Conservation (phyloP, 1,284 basidiomycete genomes). For the Bondarzewia mesenterica region DNA sequence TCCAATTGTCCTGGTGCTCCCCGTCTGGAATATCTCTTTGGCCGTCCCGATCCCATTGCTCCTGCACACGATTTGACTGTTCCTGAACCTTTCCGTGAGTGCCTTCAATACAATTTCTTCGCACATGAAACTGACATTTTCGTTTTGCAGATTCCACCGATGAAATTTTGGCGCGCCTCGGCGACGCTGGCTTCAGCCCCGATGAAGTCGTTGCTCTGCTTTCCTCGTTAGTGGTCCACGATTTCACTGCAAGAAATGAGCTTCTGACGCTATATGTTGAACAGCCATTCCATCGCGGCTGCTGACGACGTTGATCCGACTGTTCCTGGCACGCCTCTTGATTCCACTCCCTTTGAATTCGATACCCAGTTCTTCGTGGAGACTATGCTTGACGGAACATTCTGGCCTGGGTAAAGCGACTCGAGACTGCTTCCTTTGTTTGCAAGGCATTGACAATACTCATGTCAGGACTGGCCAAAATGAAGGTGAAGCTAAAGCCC, state of each 20-base stretch:
- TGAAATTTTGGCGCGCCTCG: constrained; percentile 21
- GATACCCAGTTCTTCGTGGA: constrained; percentile 35
- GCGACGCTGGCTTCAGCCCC: constrained; percentile 20
- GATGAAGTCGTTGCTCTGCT: constrained; percentile 23
- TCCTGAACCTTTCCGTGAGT: neutral
- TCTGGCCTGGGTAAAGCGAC: constrained; percentile 2
- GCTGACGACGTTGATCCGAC: neutral
- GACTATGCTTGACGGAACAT: constrained; percentile 12
- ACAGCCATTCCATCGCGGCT: constrained; percentile 12
- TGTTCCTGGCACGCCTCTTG: constrained; percentile 18
- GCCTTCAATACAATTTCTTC: no score
- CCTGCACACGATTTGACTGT: constrained; percentile 11
- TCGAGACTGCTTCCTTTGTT: neutral
- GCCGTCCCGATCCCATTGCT: constrained; percentile 12
- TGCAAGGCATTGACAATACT: neutral
- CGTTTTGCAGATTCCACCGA: constrained; percentile 16
- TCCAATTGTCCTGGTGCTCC: constrained; percentile 21
- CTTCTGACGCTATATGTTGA: neutral
- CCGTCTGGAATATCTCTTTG: constrained; percentile 15
- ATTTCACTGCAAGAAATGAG: neutral
- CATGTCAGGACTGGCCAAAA: neutral
- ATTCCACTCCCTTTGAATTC: constrained; percentile 25
- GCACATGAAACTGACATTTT: neutral
- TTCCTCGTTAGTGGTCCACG: constrained; percentile 16
- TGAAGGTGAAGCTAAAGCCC: neutral